Evolutionary conservation across 2,329 filamentous ascomycete genomes (phyloP), one percentile per base, ranked within the genome.

Genomic region (Sphaerulina vaccinii): DNA sequence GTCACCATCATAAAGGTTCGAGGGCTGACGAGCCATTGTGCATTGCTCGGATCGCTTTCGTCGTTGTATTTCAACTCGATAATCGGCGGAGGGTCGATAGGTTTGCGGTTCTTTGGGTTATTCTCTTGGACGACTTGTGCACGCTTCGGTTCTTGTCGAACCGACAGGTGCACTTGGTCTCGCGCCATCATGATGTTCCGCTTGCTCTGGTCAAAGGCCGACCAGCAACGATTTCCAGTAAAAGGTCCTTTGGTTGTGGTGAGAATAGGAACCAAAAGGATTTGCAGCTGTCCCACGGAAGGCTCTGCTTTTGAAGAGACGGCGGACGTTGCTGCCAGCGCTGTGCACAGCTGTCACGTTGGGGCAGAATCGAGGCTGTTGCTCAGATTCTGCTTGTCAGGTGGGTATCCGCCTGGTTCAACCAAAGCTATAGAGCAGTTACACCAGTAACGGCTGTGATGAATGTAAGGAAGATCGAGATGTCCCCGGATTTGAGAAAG

Each of bases 51-150:
- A 66, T 82, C 81, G 43, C 62, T 44, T 43, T 47, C 54, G 52
- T 58, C 61, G 29, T 59, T 71, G 51, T 84, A 80, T 69, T 72
- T 70, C 40, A 95, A 78, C 71, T 92, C 84, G 39, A 95, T 76
- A 62, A 95, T 88, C 36, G 90, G 90, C 10, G 90, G 90, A 45
- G 91, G 90, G 68, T 96, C 90, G 64, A 96, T 83, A 6, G 90
- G 88, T 70, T 95, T 95, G 60, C 90, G 85, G 10, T 57, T 59
- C 46, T 61, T 61, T 24, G 56, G 56, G 41, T 59, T 59, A 51
- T 59, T 61, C 47, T 61, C 59, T 47, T 59, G 59, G 10, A 61
- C 59, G 45, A 61, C 54, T 36, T 61, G 59, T 29, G 59, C 59
- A 21, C 54, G 50, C 27, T 40, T 49, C 8, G 59, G 59, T 52